Base-by-base conservation (phyloP, 306 rosid species). In the Myrica gale region DNA sequence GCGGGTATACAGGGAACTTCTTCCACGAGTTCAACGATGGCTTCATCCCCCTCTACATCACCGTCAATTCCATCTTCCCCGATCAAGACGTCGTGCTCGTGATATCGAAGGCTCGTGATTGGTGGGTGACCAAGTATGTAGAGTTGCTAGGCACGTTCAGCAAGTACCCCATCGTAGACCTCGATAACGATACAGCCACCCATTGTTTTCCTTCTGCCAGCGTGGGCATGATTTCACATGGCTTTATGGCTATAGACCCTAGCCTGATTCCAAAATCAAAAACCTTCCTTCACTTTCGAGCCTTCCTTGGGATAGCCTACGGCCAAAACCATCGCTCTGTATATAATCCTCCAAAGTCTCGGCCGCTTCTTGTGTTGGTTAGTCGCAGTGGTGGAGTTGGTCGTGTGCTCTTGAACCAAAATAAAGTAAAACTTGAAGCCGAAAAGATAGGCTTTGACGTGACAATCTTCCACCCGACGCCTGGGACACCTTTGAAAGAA, bases 1-100 rank as follows among this genome's bases (percentile, higher is more conserved):
- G 69, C 4, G 84, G 87, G 68, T 80, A 82, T 85, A 16, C 87
- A 16, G 85, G 87, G 2, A 86, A 85, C 90, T 78, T 86, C 79
- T 88, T 71, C 71, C 92, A 86, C 3, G 92, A 84, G 16, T 84
- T 88, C 75, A 84, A 65, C 5, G 88, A 85, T 10, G 92, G 85
- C 6, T 69, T 88, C 76, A 75, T 86, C 51, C 92, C 87, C 0
- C 75, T 84, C 50, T 88, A 23, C 77, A 84, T 86, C 76, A 82
- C 83, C 16, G 2, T 74, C 74, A 68, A 84, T 3, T 61, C 89
- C 0, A 1, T 85, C 23, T 46, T 79, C 6, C 43, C 17, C 4
- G 41, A 70, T 6, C 84, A 74, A 47, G 47, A 44, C 0, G 10
- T 79, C 1, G 69, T 88, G 54, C 78, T 87, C 1, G 87, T 84